phyloP scores from a whole-genome alignment of 352 stramenopile genomes.

The Globisporangium alternatum region DNA sequence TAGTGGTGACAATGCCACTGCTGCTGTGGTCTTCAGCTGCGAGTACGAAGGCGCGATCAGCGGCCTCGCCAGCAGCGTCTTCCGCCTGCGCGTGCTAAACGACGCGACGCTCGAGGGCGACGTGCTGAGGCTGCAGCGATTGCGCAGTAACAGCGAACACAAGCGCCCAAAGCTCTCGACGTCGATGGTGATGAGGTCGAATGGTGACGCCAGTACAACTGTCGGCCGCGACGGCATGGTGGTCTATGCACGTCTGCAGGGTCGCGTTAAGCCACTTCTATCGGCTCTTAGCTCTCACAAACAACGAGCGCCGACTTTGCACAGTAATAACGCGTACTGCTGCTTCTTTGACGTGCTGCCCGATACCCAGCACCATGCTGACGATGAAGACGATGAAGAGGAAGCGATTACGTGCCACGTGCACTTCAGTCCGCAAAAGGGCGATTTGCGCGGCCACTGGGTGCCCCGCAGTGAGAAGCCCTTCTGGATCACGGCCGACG shows the following conservation, averaged over 20 bases:
- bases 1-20: too few species aligned
- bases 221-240: not conserved
- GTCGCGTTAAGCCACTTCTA: conserved; percentile 21
- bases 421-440: conserved; percentile 21
- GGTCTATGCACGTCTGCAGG: conserved; percentile 10
- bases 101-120: conserved; percentile 39
- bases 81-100: conserved; percentile 39
- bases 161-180: conserved; percentile 27
- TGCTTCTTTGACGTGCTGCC: conserved; percentile 39
- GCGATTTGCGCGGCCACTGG: conserved; percentile 5
- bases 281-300: conserved; percentile 12
- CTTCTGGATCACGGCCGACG: conserved; percentile 18
- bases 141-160: not conserved
- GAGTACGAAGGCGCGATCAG: conserved; percentile 51
- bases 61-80: conserved; percentile 34
- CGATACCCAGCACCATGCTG: conserved; percentile 14
- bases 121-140: conserved; percentile 20
- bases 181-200: not conserved
- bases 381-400: conserved; percentile 33
- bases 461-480: conserved; percentile 10
- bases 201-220: not conserved
- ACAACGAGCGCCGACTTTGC: not conserved
- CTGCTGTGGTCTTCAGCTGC: conserved; percentile 21
- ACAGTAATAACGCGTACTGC: conserved; percentile 30
- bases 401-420: conserved; percentile 42